Base-by-base conservation (phyloP, 345 rosid species). In the Eucalyptus decipiens region DNA sequence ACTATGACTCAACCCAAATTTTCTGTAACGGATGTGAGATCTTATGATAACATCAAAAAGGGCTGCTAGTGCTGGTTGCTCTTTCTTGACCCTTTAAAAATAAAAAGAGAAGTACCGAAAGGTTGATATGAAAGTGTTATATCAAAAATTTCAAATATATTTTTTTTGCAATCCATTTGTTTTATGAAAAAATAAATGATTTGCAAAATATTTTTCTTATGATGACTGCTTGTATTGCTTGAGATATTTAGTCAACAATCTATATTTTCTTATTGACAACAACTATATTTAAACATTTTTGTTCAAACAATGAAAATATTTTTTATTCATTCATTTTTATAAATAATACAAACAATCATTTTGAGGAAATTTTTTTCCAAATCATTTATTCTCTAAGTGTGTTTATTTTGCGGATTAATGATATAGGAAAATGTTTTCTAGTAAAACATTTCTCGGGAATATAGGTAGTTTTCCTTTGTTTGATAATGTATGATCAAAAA, bases 261-360 rank as follows among this genome's bases (percentile, higher is more conserved):
- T 10, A 60, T 62, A 28, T 0, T 62, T 62, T 62, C 2, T 30
- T 62, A 62, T 62, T 0, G 8, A 62, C 4, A 30, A 2, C 14
- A 60, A 60, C n/a, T 60, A 28, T 30, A 30, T 28, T 30, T 62
- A 12, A 28, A 62, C 2, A 62, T 62, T 62, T 62, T 12, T 30
- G 18, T n/a, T n/a, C 0, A 34, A 12, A 62, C 1, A 0, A 3
- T 0, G 17, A 62, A 30, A 30, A 62, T 62, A 13, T 28, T 30
- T 62, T 60, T 62, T 6, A 1, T 62, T 28, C 2, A 30, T 30
- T 62, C 0, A 12, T 30, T 62, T 62, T 30, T 26, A 13, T 28
- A 28, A 56, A 24, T 56, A 24, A 56, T 56, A 56, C 30, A 56
- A 56, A 10, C 3, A 24, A 56, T 56, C 28, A 56, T 4, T 56